Evolutionary conservation across 2,329 filamentous ascomycete species (phyloP).

Genomic region (Hypoxylon sp.): DNA sequence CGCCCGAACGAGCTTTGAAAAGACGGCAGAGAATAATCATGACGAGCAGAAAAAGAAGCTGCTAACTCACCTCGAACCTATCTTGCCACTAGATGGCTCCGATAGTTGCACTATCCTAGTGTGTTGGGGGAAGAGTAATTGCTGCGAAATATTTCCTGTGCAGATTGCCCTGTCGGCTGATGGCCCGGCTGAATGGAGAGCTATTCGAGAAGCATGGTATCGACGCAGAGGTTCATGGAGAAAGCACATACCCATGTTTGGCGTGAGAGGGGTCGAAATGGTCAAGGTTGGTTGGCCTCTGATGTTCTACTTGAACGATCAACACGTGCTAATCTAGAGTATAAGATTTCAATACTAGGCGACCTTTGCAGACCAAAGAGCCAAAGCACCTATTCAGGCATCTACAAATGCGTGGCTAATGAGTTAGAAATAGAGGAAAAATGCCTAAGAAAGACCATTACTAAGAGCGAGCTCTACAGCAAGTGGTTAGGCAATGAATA

Average conservation of each 20-base stretch:
- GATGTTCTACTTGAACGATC: neutral
- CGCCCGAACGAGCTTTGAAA: neutral
- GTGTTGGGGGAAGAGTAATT: neutral
- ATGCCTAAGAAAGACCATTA: neutral
- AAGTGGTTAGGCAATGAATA: neutral
- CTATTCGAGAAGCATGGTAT: conserved; percentile 10
- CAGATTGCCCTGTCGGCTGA: neutral
- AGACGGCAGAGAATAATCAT: neutral
- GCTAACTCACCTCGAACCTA: neutral
- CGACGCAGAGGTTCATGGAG: conserved; percentile 11
- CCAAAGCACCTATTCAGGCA: neutral
- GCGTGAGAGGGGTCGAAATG: conserved; percentile 4
- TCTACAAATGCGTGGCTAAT: neutral
- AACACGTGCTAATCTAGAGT: neutral
- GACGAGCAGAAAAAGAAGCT: neutral
- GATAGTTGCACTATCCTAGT: conserved; percentile 1
- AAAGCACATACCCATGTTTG: conserved; percentile 14
- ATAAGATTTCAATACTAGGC: neutral
- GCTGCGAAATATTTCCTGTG: neutral
- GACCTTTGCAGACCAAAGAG: neutral
- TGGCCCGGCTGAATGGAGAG: neutral
- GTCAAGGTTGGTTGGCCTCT: conserved; percentile 7
- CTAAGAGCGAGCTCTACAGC: neutral
- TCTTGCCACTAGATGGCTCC: neutral
- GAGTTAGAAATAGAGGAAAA: neutral